Evolutionary conservation across 2,329 filamentous ascomycete genomes (phyloP).

Genomic region (Colletotrichum echinochloae): DNA sequence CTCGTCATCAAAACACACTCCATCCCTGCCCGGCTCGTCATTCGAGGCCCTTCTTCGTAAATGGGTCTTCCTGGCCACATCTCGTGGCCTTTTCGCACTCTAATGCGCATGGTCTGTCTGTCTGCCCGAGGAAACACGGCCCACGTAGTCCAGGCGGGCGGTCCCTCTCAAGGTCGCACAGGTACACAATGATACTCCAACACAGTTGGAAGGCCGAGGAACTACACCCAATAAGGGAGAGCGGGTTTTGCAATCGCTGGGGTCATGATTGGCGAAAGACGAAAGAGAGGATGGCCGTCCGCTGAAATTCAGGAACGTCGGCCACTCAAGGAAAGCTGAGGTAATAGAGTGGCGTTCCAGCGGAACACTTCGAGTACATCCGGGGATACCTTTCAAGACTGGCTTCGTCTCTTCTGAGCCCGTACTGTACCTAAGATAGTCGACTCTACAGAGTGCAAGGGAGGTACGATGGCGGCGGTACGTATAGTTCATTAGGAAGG

Average conservation of each 20-base stretch:
- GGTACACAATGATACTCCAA: too few relatives aligned
- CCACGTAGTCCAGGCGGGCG: too few relatives aligned
- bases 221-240: neutral
- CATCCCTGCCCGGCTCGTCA: conserved; percentile 26
- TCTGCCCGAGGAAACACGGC: neutral
- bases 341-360: neutral
- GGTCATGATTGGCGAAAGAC: neutral
- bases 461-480: neutral
- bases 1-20: conserved; percentile 37
- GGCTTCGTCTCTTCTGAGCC: neutral
- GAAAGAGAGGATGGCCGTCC: neutral
- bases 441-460: too few relatives aligned
- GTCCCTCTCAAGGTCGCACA: too few relatives aligned
- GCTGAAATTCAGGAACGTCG: neutral
- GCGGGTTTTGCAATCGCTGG: neutral
- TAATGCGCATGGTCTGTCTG: neutral
- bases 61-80: neutral
- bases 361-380: neutral
- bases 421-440: too few relatives aligned
- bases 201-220: too few relatives aligned
- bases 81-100: neutral
- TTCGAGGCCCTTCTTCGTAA: neutral
- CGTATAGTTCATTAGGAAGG: neutral
- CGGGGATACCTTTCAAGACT: neutral
- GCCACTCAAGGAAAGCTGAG: conserved; percentile 6